phyloP scores from a whole-genome alignment of 768 basidiomycete species.

The Termitomyces heimii region DNA sequence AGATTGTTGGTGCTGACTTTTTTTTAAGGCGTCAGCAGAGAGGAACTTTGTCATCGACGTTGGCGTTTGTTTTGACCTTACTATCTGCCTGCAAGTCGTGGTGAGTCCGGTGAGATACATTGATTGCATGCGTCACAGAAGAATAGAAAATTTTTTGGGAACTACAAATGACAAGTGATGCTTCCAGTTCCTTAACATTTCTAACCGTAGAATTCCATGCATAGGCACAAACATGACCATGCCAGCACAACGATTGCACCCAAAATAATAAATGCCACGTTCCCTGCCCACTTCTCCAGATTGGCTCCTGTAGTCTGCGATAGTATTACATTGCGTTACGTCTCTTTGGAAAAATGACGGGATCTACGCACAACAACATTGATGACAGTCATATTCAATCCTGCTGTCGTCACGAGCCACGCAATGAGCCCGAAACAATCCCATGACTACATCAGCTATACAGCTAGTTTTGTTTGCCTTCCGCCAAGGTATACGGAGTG shows the following conservation, averaged over 20 bases:
- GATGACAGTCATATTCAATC: slow-evolving; percentile 63
- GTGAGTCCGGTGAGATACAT: slow-evolving; percentile 21
- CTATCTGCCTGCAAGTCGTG: not conserved
- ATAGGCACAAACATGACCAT: slow-evolving; percentile 55
- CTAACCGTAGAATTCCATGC: slow-evolving; percentile 15
- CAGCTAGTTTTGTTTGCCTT: slow-evolving; percentile 85
- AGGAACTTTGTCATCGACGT: not conserved
- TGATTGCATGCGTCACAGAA: slow-evolving; percentile 72
- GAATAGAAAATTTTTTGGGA: slow-evolving; percentile 63
- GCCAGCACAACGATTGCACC: slow-evolving; percentile 71
- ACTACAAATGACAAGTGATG: slow-evolving; percentile 44
- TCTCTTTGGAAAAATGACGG: not conserved
- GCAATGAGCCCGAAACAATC: slow-evolving; percentile 71
- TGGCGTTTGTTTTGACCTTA: not conserved
- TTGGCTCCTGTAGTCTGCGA: slow-evolving; percentile 44
- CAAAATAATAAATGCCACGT: slow-evolving; percentile 75
- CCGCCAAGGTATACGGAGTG: slow-evolving; percentile 77
- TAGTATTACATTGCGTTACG: too few species aligned
- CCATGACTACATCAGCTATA: slow-evolving; percentile 61
- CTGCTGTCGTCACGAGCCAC: slow-evolving; percentile 80
- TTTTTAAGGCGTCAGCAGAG: not conserved
- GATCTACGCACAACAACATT: slow-evolving; percentile 51
- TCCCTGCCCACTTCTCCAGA: slow-evolving; percentile 79
- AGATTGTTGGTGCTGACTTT: not conserved
- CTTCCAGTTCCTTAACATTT: too few species aligned